phyloP scores from a whole-genome alignment of 1,284 basidiomycete species.

The Apiotrichum montevideense region DNA sequence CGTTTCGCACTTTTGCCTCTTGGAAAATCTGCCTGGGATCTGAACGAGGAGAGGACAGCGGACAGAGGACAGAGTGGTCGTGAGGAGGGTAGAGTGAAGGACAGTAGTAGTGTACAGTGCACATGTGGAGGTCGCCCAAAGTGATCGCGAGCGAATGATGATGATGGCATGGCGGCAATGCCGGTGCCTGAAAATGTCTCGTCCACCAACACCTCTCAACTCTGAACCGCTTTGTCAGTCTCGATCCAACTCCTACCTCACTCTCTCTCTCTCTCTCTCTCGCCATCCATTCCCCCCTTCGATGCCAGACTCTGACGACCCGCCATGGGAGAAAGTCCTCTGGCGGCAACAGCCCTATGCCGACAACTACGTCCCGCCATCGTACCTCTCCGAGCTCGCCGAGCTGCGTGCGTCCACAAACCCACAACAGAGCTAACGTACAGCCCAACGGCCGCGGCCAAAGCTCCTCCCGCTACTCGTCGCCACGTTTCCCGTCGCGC shows the following conservation, averaged over 20 bases:
- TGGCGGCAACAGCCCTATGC: slow-evolving; percentile 72
- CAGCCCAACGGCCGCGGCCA: slow-evolving; percentile 31
- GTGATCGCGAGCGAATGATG: background rate
- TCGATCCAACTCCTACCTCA: too few relatives aligned
- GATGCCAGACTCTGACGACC: background rate
- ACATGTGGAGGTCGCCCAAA: background rate
- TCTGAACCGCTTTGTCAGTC: too few relatives aligned
- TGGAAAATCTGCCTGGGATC: too few relatives aligned
- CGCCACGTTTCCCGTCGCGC: slow-evolving; percentile 71
- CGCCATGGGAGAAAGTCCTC: slow-evolving; percentile 69
- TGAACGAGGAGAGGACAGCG: too few relatives aligned
- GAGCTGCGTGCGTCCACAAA: slow-evolving; percentile 56
- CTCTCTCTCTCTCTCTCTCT: too few relatives aligned
- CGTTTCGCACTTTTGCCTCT: too few relatives aligned
- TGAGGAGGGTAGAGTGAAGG: too few relatives aligned
- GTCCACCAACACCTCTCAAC: background rate
- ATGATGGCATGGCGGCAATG: too few relatives aligned
- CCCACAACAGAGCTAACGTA: background rate
- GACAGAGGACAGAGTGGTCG: too few relatives aligned
- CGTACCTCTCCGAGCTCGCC: slow-evolving; percentile 70
- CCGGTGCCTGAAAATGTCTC: slow-evolving; percentile 3
- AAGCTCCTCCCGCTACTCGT: slow-evolving; percentile 65
- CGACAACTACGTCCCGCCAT: slow-evolving; percentile 76
- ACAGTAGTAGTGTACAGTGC: too few relatives aligned
- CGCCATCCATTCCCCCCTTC: too few relatives aligned